These are phyloP conservation scores for Stylosanthes scabra DNA, from an alignment of 331 rosid genomes.

Conservation along the genomic window DNA sequence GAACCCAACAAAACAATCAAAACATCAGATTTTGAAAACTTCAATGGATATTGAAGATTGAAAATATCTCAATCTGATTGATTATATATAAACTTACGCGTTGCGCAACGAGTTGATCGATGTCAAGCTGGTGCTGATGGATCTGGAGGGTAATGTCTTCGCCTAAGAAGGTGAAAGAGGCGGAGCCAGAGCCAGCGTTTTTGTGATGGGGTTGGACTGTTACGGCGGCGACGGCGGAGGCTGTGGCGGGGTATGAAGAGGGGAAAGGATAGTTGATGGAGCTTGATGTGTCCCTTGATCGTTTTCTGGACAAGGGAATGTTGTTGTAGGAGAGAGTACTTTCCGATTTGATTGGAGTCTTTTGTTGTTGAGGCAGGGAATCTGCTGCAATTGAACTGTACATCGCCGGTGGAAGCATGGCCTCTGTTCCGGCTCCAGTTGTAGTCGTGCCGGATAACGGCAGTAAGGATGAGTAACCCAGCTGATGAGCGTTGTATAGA, in stretches of 20 bases:
- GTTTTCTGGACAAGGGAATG: conserved; percentile 62
- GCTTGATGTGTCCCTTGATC: conserved; percentile 55
- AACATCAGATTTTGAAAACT: neutral
- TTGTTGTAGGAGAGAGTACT: conserved; percentile 68
- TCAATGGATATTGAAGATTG: no score
- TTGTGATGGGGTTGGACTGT: conserved; percentile 30
- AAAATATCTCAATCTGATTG: no score
- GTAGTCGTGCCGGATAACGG: conserved; percentile 53
- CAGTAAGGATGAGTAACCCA: conserved; percentile 56
- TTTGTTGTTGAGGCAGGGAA: conserved; percentile 46
- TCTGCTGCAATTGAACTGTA: conserved; percentile 58
- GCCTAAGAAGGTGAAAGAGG: conserved; percentile 70
- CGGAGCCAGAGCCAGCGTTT: conserved; percentile 50
- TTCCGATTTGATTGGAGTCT: conserved; percentile 61
- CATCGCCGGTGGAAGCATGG: conserved; percentile 39
- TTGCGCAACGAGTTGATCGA: conserved; percentile 65
- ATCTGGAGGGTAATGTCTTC: conserved; percentile 70
- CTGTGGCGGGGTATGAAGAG: conserved; percentile 33
- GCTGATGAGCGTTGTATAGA: conserved; percentile 48
- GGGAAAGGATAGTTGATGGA: conserved; percentile 43
- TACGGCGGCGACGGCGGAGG: no score
- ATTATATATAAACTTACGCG: conserved; percentile 50
- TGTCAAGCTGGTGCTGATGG: conserved; percentile 74
- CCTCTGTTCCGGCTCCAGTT: conserved; percentile 43
- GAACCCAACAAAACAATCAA: neutral